These are phyloP conservation scores for Eimeria praecox DNA, from an alignment of 169 alveolate species.

Conservation along the genomic window DNA sequence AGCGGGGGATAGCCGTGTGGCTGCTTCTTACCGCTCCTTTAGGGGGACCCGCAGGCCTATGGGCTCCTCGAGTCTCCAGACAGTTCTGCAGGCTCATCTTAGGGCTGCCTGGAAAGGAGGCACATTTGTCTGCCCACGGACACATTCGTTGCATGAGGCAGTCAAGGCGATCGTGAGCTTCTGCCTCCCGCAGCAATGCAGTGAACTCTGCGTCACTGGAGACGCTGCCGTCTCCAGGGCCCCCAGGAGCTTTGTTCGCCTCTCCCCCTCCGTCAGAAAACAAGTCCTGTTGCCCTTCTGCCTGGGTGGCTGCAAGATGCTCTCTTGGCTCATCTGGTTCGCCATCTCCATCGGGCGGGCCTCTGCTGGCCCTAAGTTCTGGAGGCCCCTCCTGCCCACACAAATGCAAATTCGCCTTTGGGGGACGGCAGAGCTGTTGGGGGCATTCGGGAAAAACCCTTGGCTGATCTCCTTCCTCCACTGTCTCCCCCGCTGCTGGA, in stretches of 20 bases:
- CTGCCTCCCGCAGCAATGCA: slow-evolving; percentile 44
- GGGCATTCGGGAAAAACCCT: background rate
- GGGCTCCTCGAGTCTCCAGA: background rate
- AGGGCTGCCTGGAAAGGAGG: background rate
- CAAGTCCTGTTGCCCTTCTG: background rate
- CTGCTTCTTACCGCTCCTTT: background rate
- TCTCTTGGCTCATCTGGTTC: background rate
- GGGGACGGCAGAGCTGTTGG: background rate
- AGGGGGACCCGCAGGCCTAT: background rate
- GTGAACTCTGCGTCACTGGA: slow-evolving; percentile 44
- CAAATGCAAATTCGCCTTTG: background rate
- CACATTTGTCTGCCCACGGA: background rate
- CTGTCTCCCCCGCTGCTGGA: background rate
- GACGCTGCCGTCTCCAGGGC: background rate
- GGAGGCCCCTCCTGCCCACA: background rate
- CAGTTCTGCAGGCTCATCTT: background rate
- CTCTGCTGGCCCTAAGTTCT: background rate
- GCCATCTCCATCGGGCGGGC: background rate
- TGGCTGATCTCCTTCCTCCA: background rate
- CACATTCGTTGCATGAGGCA: background rate
- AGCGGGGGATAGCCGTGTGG: background rate
- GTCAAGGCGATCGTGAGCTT: background rate
- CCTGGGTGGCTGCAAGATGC: background rate
- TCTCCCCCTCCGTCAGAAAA: background rate
- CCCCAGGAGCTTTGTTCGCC: background rate